Evolutionary conservation across 1,139 yeast genomes (phyloP), one percentile per base, ranked within the genome.

Genomic region (Suhomyces terraborum): DNA sequence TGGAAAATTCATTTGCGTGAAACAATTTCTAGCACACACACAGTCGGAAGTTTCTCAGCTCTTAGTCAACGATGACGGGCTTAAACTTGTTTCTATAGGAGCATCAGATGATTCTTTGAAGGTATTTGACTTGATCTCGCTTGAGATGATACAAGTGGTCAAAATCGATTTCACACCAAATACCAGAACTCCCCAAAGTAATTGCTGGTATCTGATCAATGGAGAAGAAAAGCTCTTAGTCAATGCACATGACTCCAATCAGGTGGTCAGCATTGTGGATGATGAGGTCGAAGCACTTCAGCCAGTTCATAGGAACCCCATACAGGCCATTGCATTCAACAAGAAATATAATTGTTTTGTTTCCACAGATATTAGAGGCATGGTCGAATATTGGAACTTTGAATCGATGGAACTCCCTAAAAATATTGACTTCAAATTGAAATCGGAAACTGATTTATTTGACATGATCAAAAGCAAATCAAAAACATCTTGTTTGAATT

Each of bases 331-430:
- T 10, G 51, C 47, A 1, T 73, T 54, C 55, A 67, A 66, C 42
- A 26, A 51, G 3, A 49, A 46, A 32, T 54, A 58, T 40, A 51
- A 63, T 18, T 66, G 70, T 42, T 58, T 66, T n/a, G 52, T 75
- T 3, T 66, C 75, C 1, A 49, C 57, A 3, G 80, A 75, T 46
- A 45, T 41, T 2, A 48, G 51, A 18, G 79, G 80, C 1, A 62
- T 70, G 52, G 50, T 75, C 8, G 80, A 75, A 52, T 68, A 70
- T 44, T 75, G 80, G 80, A 33, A 35, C 4, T 49, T 54, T 0
- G 43, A 36, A 1, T 42, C 46, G 2, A 38, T 33, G 14, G 44
- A 43, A 5, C 63, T 59, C 1, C 42, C 41, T 8, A 20, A 19
- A 4, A 44, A 43, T 2, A 52, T 59, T 8, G 50, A 50, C 8